These are phyloP conservation scores for Lentinus polychrous DNA, from an alignment of 1,284 basidiomycete genomes.

Conservation along the genomic window DNA sequence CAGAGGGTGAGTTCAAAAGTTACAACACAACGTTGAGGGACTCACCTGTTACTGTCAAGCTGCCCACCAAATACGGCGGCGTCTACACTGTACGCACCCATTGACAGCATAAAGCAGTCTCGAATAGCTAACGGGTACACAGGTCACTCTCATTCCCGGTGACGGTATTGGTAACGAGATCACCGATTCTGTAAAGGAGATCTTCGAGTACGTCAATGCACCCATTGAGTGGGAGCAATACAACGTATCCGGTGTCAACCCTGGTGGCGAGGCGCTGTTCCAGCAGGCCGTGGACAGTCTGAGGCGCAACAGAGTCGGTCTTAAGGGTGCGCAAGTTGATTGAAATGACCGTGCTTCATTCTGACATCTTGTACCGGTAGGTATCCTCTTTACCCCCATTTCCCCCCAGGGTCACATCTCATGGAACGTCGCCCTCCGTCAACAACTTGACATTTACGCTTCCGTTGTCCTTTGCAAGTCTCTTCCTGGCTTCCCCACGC, in stretches of 20 bases:
- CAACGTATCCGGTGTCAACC: constrained; percentile 95
- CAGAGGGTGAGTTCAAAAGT: constrained; percentile 43
- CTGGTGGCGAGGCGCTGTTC: constrained; percentile 91
- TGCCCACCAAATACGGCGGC: constrained; percentile 93
- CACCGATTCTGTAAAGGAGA: constrained; percentile 97
- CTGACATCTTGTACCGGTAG: constrained; percentile 35
- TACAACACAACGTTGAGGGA: constrained; percentile 17
- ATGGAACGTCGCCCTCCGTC: constrained; percentile 99
- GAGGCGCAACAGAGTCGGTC: constrained; percentile 94
- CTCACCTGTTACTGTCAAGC: constrained; percentile 35
- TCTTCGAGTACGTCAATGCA: constrained; percentile 95
- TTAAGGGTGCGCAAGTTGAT: constrained; percentile 74
- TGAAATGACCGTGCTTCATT: not conserved
- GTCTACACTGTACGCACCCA: constrained; percentile 68
- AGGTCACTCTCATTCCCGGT: constrained; percentile 93
- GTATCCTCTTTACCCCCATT: constrained; percentile 98
- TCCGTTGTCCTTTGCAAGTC: constrained; percentile 98
- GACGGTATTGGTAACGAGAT: constrained; percentile 98
- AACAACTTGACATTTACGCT: constrained; percentile 98
- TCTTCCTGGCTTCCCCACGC: constrained; percentile 93
- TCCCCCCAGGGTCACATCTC: constrained; percentile 96
- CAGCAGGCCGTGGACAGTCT: constrained; percentile 96
- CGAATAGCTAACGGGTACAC: not conserved
- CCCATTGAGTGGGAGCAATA: constrained; percentile 99
- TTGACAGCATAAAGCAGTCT: constrained; percentile 1